Conservation (phyloP, 108 stramenopile genomes). For the Cyclotella cryptica region DNA sequence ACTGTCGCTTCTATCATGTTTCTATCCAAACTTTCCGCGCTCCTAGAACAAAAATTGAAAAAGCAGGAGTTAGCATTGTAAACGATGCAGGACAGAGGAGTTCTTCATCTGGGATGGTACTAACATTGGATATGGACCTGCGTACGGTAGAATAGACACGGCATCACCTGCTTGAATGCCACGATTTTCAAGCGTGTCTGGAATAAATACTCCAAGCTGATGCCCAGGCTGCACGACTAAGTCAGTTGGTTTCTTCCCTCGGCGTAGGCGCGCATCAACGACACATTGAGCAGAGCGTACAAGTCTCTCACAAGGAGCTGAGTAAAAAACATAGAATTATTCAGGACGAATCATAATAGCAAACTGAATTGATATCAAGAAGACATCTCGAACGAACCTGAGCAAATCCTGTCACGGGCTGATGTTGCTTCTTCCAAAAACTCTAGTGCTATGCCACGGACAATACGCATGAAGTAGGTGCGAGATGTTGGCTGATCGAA, state of each 20-base stretch:
- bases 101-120: too few relatives aligned
- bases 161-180: conserved; percentile 94
- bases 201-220: conserved; percentile 91
- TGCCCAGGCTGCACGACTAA: conserved; percentile 85
- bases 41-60: conserved; percentile 19
- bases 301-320: conserved; percentile 86
- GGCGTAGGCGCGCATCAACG: conserved; percentile 81
- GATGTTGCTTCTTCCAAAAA: conserved; percentile 92
- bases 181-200: conserved; percentile 87
- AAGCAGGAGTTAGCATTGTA: too few relatives aligned
- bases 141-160: conserved; percentile 89
- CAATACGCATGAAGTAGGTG: conserved; percentile 90
- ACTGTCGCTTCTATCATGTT: conserved; percentile 95
- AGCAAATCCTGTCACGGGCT: conserved; percentile 92
- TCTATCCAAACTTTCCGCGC: conserved; percentile 89
- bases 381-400: conserved; percentile 23
- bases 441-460: conserved; percentile 88
- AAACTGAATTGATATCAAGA: background rate
- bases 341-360: background rate
- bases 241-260: conserved; percentile 87
- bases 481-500: conserved; percentile 85
- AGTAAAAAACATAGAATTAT: background rate
- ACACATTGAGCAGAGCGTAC: conserved; percentile 88
- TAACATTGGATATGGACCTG: conserved; percentile 87
- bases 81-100: too few relatives aligned